Base-by-base conservation (phyloP, 257 asterid genomes). In the Solanum megistacrolobum region DNA sequence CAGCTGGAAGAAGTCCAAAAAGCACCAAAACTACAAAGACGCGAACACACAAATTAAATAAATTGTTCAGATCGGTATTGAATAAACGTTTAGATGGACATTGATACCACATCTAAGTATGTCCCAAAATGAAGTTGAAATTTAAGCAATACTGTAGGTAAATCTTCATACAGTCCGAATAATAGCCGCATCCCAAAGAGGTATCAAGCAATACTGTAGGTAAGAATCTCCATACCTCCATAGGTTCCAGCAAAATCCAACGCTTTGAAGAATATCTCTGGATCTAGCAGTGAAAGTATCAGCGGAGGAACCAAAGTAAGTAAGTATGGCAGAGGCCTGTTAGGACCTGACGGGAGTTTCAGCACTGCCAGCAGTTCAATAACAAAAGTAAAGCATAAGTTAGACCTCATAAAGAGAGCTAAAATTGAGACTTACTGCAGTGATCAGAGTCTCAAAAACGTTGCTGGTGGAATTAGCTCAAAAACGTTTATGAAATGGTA, bases 211-310 rank as follows among this genome's bases (percentile, higher is more conserved):
- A 29, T 82, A 52, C 10, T 46, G 85, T 48, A 48, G 31, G 69
- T 82, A 29, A 82, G 1, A 48, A 14, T 82, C 65, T 43, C 5
- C 71, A 3, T 94, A 95, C 99, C 98, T 94, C 99, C 99, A 68
- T 96, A 94, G 14, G 99, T 96, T 90, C 98, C 98, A 21, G 99
- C 98, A 84, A 96, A 95, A 92, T 96, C 98, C 93, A 96, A 87
- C 66, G 99, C 98, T 90, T 95, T 96, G 91, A 95, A 96, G 94
- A 95, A 96, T 87, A 95, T 93, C 87, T 94, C 98, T n/a, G 98
- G 99, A 91, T 96, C 96, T 87, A 94, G 92, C 91, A 93, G 86
- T 21, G 98, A 92, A 43, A 96, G 87, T 31, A 95, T 87, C 92
- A 96, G 86, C 0, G 98, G 99, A 10, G 99, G 99, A 78, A 94